A percentile compares a stretch with the other conserved stretches of the same genome.
These are phyloP conservation scores for Trifolium fragiferum DNA, from an alignment of 306 rosid species.

Conservation along the genomic window DNA sequence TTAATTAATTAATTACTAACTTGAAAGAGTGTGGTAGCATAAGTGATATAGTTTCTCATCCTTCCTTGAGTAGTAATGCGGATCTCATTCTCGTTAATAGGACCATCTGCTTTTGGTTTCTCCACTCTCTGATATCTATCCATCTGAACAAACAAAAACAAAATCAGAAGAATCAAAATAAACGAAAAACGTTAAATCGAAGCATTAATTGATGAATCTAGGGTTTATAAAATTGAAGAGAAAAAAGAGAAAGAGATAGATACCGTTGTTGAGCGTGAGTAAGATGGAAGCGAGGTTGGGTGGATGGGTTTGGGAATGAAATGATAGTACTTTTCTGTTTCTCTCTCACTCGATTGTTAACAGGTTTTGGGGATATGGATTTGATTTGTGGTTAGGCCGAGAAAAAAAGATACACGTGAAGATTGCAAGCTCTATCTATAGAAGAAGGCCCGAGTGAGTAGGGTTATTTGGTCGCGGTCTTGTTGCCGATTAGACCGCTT, in stretches of 20 bases:
- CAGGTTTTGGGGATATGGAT: constrained; percentile 24
- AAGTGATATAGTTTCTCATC: constrained; percentile 84
- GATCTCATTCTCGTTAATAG: constrained; percentile 86
- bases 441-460: constrained; percentile 22
- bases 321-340: too few relatives aligned
- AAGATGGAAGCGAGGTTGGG: constrained; percentile 30
- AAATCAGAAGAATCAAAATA: background rate
- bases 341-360: background rate
- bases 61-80: constrained; percentile 90
- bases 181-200: background rate
- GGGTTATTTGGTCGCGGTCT: constrained; percentile 51
- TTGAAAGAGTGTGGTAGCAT: constrained; percentile 90
- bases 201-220: constrained; percentile 13
- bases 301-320: background rate
- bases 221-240: constrained; percentile 29
- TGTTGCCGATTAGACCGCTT: constrained; percentile 65
- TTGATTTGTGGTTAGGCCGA: constrained; percentile 33
- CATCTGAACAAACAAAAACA: constrained; percentile 43
- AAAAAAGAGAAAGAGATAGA: background rate
- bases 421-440: background rate
- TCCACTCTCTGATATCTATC: constrained; percentile 94
- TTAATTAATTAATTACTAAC: constrained; percentile 33
- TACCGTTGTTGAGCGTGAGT: constrained; percentile 29
- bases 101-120: constrained; percentile 70
- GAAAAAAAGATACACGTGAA: background rate